Conservation (phyloP, 371 early-diverging fungal genomes). For the Rhizopus sp. region DNA sequence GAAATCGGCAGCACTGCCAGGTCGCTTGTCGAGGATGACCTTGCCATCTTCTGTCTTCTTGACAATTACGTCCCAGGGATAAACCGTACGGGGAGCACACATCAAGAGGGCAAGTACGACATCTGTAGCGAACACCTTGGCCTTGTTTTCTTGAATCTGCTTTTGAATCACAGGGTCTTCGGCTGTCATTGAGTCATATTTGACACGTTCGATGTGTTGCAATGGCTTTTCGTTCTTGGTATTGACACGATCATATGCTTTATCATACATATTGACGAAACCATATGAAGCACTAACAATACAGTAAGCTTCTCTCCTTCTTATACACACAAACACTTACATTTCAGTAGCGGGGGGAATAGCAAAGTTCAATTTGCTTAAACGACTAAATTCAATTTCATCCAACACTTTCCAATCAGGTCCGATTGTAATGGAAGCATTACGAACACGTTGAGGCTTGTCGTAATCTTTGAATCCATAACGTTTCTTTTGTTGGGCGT, state of each 20-base stretch:
- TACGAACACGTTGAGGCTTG: constrained; percentile 76
- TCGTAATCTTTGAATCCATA: constrained; percentile 59
- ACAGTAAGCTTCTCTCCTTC: not conserved
- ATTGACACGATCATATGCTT: constrained; percentile 83
- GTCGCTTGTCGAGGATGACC: constrained; percentile 92
- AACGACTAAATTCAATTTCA: constrained; percentile 90
- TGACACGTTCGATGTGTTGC: constrained; percentile 68
- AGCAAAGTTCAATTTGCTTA: constrained; percentile 82
- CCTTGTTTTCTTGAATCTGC: constrained; percentile 65
- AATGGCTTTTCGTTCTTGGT: constrained; percentile 81
- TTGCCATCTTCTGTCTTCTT: constrained; percentile 80
- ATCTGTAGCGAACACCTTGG: constrained; percentile 90
- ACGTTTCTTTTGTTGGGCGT: constrained; percentile 52
- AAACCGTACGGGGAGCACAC: constrained; percentile 89
- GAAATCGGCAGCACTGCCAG: constrained; percentile 76
- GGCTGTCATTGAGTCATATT: constrained; percentile 79
- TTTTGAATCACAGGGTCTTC: constrained; percentile 79
- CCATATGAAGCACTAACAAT: constrained; percentile 62
- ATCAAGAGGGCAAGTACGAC: constrained; percentile 88
- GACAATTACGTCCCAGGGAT: constrained; percentile 96
- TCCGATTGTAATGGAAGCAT: constrained; percentile 86
- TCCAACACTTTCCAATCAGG: constrained; percentile 92
- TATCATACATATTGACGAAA: constrained; percentile 76
- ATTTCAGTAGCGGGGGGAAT: constrained; percentile 78
- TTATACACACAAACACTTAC: constrained; percentile 42